Conservation (phyloP, 176 grass and related monocot species). For the Secale cereale region DNA sequence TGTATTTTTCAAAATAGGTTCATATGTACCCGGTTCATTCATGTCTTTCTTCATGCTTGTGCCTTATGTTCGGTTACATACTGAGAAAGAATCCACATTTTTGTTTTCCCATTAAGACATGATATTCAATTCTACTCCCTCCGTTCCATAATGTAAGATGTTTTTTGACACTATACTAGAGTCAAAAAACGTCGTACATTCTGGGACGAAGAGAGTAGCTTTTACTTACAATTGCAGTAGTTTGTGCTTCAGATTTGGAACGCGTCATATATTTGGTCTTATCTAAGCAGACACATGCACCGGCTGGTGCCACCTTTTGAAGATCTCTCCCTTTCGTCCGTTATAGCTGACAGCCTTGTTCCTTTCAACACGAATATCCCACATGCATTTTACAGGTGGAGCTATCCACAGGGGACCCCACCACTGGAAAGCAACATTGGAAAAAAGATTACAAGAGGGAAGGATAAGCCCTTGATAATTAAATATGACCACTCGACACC, state of each 20-base stretch:
- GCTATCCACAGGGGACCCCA: neutral
- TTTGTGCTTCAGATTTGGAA: neutral
- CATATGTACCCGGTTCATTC: no score
- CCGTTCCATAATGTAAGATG: no score
- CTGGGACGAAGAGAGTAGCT: neutral
- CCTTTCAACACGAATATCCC: slow-evolving; percentile 5
- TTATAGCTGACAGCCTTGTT: slow-evolving; percentile 5
- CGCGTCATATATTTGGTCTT: neutral
- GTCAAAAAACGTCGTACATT: no score
- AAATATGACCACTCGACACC: slow-evolving; percentile 2
- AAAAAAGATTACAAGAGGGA: neutral
- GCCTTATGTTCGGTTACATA: no score
- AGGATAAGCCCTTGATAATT: neutral
- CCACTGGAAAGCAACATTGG: neutral
- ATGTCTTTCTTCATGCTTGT: no score
- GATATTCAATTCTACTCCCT: no score
- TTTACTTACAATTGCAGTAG: neutral
- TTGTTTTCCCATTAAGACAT: no score
- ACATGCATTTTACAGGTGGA: slow-evolving; percentile 3
- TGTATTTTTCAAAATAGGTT: no score
- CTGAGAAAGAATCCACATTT: no score
- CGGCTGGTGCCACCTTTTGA: neutral
- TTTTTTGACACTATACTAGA: no score
- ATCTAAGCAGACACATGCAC: neutral
- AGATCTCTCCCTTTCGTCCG: neutral